Percentiles rank a stretch among this genome's conserved stretches.
Conservation (phyloP, 148 eudicot genomes). For the Cornus suecica region DNA sequence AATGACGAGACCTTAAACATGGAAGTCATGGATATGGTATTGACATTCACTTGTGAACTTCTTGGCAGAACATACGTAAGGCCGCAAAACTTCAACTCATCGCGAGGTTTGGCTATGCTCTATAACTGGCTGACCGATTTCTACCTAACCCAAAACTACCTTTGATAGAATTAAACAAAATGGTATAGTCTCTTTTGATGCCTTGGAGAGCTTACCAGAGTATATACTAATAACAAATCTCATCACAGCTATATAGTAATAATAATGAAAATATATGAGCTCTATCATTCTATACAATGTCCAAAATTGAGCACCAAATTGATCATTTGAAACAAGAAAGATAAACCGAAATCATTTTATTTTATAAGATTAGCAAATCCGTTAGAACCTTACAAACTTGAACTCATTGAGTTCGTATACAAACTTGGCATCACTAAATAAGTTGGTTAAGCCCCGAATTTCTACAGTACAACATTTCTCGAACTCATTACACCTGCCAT, state of each 20-base stretch:
- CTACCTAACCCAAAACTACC: neutral
- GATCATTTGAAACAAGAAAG: neutral
- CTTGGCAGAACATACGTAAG: neutral
- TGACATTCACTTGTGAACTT: neutral
- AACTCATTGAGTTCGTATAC: too few species aligned
- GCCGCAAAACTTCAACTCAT: neutral
- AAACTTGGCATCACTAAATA: neutral
- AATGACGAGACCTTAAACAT: too few species aligned
- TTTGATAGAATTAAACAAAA: too few species aligned
- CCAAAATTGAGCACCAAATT: neutral
- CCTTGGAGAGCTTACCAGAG: neutral
- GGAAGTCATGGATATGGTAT: neutral
- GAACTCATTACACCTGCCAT: neutral
- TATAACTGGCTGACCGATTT: neutral
- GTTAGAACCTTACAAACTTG: too few species aligned
- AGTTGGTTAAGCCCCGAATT: neutral
- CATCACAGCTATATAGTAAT: neutral
- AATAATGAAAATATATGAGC: neutral
- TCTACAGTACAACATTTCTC: neutral
- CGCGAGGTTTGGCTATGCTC: too few species aligned
- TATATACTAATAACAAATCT: too few species aligned
- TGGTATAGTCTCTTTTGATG: neutral
- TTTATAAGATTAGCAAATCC: too few species aligned
- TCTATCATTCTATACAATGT: neutral
- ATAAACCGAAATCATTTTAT: neutral